Conservation (phyloP, 2,329 filamentous ascomycete genomes). For the Beauveria sp. region DNA sequence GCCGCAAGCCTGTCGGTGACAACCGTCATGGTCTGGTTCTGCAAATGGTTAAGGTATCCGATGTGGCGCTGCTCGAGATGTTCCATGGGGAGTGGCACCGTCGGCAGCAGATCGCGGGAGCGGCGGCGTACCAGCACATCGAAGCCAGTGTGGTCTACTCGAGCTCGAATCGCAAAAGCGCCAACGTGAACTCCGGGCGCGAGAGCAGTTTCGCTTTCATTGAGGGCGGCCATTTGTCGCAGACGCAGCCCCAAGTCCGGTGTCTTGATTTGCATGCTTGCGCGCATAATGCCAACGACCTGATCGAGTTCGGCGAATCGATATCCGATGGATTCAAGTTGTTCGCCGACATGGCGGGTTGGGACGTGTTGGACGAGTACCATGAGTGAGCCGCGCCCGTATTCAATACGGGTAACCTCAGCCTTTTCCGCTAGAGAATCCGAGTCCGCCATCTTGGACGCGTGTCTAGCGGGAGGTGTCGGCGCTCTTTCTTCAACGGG, state of each 20-base stretch:
- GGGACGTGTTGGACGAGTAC: conserved; percentile 64
- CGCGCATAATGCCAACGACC: conserved; percentile 60
- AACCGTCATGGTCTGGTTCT: conserved; percentile 31
- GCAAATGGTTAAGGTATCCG: conserved; percentile 44
- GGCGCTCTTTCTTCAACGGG: neutral
- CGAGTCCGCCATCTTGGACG: conserved; percentile 3
- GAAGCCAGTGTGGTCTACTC: conserved; percentile 47
- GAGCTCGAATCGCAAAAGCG: conserved; percentile 49
- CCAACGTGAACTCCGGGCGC: conserved; percentile 49
- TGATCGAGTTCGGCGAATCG: conserved; percentile 67
- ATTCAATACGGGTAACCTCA: conserved; percentile 23
- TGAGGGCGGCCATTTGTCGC: conserved; percentile 55
- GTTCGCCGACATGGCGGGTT: conserved; percentile 48
- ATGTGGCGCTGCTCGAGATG: conserved; percentile 47
- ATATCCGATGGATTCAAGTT: conserved; percentile 64
- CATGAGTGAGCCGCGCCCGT: conserved; percentile 70
- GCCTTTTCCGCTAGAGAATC: conserved; percentile 36
- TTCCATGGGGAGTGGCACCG: conserved; percentile 44
- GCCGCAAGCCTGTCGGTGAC: conserved; percentile 15
- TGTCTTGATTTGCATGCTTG: conserved; percentile 65
- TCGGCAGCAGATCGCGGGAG: conserved; percentile 53
- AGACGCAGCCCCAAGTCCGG: conserved; percentile 55
- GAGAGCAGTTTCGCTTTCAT: conserved; percentile 36
- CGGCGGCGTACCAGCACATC: conserved; percentile 53
- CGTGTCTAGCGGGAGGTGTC: conserved; percentile 10